Evolutionary conservation across 495 filamentous ascomycete species (phyloP), one percentile per base, ranked within the genome.

Genomic region (Penicillium diatomitis): DNA sequence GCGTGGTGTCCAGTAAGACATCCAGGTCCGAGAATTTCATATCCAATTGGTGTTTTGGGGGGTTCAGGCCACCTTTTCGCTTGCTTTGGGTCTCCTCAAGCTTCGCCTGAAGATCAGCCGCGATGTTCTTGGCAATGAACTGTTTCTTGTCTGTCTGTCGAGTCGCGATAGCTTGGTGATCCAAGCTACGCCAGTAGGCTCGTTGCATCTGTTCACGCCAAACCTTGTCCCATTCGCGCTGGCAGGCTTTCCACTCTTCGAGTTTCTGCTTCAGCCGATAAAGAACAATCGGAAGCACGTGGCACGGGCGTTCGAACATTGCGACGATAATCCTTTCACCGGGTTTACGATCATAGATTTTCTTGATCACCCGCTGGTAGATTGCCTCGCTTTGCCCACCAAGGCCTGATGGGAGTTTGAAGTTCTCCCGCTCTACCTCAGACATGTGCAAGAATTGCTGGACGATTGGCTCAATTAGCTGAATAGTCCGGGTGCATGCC

Each of bases 221-320:
- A 27, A 97, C 87, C 64, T 96, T 97, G 67, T 97, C 89, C 94
- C 94, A 99, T 61, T 97, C 94, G 28, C 92, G 87, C 77, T 88
- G 89, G 32, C 87, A 87, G 37, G 90, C 87, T 53, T 94, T 88
- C 94, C 94, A 99, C 58, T 96, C 89, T 63, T 97, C 92, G 36
- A 89, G 84, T 55, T 95, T 95, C 55, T 89, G 84, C 69, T 96
- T 96, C 48, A 96, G 71, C 9, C 94, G 81, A 39, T 82, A 84
- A 44, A 97, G 72, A 11, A 99, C 80, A 34, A 96, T 78, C 0
- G 94, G 90, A 4, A 97, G 76, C 6, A 96, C 89, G 20, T 81
- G 79, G 53, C 81, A 85, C 8, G 94, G 94, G 32, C 85, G 74
- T 37, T 75, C 78, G 55, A 94, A 88, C 68, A 99, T 80, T 56